Percentiles rank a stretch among this genome's conserved stretches.
phyloP scores from a whole-genome alignment of 805 yeast genomes.

The Ogataea ramenticola region DNA sequence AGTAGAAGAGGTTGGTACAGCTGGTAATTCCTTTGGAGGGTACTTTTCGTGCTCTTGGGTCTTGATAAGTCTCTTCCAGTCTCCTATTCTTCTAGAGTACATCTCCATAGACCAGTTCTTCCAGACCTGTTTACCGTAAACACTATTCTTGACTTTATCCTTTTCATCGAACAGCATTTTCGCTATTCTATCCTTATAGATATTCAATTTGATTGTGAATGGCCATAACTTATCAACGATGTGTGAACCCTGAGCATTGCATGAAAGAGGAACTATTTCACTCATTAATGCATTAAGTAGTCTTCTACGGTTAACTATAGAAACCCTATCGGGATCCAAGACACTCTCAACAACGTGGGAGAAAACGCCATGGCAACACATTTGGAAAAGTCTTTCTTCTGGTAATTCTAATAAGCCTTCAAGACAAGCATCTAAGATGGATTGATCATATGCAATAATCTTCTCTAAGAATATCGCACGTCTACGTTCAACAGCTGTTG shows the following conservation, averaged over 20 bases:
- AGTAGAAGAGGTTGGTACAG: neutral
- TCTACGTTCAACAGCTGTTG: slow-evolving; percentile 83
- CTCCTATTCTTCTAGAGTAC: slow-evolving; percentile 63
- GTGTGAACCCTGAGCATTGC: slow-evolving; percentile 89
- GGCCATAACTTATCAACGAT: slow-evolving; percentile 79
- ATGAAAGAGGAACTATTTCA: slow-evolving; percentile 52
- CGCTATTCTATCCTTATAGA: slow-evolving; percentile 84
- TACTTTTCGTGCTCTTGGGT: slow-evolving; percentile 38
- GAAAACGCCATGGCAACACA: slow-evolving; percentile 86
- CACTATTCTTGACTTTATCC: slow-evolving; percentile 71
- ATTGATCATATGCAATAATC: slow-evolving; percentile 59
- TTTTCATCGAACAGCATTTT: slow-evolving; percentile 51
- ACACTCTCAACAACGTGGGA: slow-evolving; percentile 80
- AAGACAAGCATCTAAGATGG: slow-evolving; percentile 50
- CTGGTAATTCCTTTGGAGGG: slow-evolving; percentile 3
- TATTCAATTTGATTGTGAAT: slow-evolving; percentile 68
- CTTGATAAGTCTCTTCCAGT: slow-evolving; percentile 70
- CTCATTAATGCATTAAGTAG: slow-evolving; percentile 55
- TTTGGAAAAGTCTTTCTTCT: slow-evolving; percentile 52
- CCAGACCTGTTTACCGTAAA: slow-evolving; percentile 90
- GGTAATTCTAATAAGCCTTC: slow-evolving; percentile 56
- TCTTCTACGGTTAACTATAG: slow-evolving; percentile 48
- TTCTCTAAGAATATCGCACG: slow-evolving; percentile 68
- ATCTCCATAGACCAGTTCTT: slow-evolving; percentile 89
- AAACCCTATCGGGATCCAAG: slow-evolving; percentile 40